Evolutionary conservation across 2,329 filamentous ascomycete species (phyloP), one percentile per base, ranked within the genome.

Genomic region (Sporothrix variecibatus): DNA sequence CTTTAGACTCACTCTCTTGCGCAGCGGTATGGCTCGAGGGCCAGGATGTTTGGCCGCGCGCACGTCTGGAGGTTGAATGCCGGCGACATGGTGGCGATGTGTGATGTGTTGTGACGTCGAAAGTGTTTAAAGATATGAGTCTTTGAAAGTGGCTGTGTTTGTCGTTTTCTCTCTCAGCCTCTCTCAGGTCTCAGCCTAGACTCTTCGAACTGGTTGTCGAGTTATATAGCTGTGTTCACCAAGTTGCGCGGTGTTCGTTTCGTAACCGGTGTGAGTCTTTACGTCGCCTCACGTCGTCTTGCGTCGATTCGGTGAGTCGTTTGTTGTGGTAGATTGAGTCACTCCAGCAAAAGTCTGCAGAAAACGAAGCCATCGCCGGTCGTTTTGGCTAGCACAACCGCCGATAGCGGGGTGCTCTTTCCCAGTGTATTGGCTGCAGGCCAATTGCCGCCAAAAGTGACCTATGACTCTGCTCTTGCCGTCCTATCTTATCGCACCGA

Each of bases 21-120:
- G 81, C 93, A 95, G 74, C 93, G 90, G 80, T 95, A 95, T 53
- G 93, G 93, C 79, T 94, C 87, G 67, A 95, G 85, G 76, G 91
- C 87, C 77, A 95, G 84, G 75, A 95, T 94, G 82, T 95, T 95
- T 60, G 91, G 87, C 78, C 93, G 88, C 56, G 92, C 93, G 80
- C 93, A 95, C 76, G 88, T 92, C 78, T 92, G 85, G 71, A 95
- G 85, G 80, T 94, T 89, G 82, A 95, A 95, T 43, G 72, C 58
- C 40, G 91, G 85, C 46, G 89, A 86, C 86, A 90, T 90, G 74
- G 75, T 80, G 74, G n/a, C 7, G 11, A 23, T 60, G 9, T 31
- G n/a, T 40, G 11, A 23, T 34, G 38, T 34, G 38, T 34, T 20
- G 17, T 5, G 26, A 28, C 9, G 8, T 12, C 2, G 51, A 34